Evolutionary conservation across 441 rosid species (phyloP).

Genomic region (Corymbia calophylla): DNA sequence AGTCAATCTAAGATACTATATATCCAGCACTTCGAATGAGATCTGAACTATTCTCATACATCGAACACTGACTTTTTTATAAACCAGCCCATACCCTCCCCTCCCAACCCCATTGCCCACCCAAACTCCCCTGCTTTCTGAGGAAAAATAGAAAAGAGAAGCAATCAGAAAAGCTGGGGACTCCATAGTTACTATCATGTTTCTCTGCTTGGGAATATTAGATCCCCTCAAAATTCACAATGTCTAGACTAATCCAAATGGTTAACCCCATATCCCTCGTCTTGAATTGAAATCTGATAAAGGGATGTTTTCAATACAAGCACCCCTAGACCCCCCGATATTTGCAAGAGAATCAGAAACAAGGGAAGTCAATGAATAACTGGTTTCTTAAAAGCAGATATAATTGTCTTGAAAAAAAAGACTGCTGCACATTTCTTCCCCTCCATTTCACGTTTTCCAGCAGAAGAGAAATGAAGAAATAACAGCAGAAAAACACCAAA

Average conservation of each 20-base stretch:
- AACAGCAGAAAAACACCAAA: background rate
- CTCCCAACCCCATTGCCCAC: background rate
- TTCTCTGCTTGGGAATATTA: background rate
- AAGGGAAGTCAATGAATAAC: background rate
- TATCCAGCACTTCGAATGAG: background rate
- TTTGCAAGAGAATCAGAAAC: background rate
- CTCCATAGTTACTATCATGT: background rate
- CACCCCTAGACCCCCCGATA: background rate
- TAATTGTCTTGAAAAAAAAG: background rate
- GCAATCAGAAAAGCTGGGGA: background rate
- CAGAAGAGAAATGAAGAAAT: background rate
- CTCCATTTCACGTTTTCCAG: background rate
- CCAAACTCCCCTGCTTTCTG: background rate
- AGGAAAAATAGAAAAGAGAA: accelerated
- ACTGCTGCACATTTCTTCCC: background rate
- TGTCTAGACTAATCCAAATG: background rate
- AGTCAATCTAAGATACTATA: background rate
- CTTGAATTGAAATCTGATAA: background rate
- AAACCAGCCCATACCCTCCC: background rate
- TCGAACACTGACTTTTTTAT: accelerated
- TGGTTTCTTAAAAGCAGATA: background rate
- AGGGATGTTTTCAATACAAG: background rate
- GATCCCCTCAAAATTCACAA: background rate
- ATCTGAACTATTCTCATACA: background rate
- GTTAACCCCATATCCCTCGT: background rate